Base-by-base conservation (phyloP, 2,329 filamentous ascomycete genomes). In the Paracamarosporium sp. region DNA sequence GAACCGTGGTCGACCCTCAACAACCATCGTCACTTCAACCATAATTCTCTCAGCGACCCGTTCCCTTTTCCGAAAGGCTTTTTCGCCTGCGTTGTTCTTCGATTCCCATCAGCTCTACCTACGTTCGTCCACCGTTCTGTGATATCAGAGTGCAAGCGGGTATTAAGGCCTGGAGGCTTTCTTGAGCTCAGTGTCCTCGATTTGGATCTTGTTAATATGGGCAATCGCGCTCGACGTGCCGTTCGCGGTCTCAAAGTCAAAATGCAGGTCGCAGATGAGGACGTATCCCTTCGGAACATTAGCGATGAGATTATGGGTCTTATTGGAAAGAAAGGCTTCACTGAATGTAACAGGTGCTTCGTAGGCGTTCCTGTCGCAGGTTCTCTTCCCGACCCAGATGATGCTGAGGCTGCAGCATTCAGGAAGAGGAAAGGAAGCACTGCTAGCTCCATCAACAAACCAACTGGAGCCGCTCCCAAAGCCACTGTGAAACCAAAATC, bases 151-250 rank as follows among this genome's bases (percentile, higher is more conserved):
- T 88, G 89, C 56, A 90, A 90, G 51, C 88, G 91, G 2, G 91
- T 94, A 0, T 81, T 95, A 27, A 88, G 90, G 61, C 90, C 91
- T 0, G 90, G 90, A 11, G 91, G 91, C 0, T 90, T 88, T 69
- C 84, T 95, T n/a, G 91, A 95, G 74, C 79, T 93, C 17, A 89
- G 88, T 0, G 88, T 93, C 35, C 83, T 95, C 1, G 91, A 95
- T 62, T 82, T 92, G 11, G 91, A 95, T 68, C 83, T 95, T 58
- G 88, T 92, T 76, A 92, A 92, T 70, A 93, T 94, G 89, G 91
- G 91, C 0, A 88, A 85, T 53, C 85, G 85, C 13, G 87, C 88
- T 1, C 85, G 91, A 5, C 85, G 88, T 15, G 85, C 88, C 0
- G 84, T 94, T 3, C 86, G 90, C 4, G 84, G 82, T 0, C 78